A percentile compares a stretch with the other conserved stretches of the same genome.
These are phyloP conservation scores for Xylariaceae sp. DNA, from an alignment of 2,329 filamentous ascomycete species.

Conservation along the genomic window DNA sequence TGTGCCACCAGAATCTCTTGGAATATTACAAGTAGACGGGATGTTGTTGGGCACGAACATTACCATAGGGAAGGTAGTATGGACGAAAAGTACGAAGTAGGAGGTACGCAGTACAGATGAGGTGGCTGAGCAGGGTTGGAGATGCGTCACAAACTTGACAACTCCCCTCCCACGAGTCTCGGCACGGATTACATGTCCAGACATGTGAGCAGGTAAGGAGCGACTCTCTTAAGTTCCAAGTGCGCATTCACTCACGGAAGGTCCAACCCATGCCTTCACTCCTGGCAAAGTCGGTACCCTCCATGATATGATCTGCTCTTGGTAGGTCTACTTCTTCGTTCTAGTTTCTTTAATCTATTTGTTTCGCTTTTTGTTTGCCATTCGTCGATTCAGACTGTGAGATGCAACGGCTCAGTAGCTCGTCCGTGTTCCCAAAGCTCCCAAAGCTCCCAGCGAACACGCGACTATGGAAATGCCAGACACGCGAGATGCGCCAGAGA, in stretches of 20 bases:
- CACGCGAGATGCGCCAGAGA: conserved; percentile 1
- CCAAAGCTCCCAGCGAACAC: conserved; percentile 10
- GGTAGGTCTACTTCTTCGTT: too few relatives aligned
- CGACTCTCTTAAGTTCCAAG: neutral
- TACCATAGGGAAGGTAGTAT: too few relatives aligned
- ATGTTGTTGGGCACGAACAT: too few relatives aligned
- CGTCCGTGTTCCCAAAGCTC: conserved; percentile 12
- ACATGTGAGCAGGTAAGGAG: too few relatives aligned
- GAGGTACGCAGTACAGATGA: neutral
- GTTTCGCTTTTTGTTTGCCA: too few relatives aligned
- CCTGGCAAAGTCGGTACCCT: too few relatives aligned
- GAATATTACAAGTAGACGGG: neutral
- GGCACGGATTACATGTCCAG: too few relatives aligned
- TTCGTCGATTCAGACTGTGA: neutral
- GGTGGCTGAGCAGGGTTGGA: neutral
- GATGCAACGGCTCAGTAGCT: conserved; percentile 23
- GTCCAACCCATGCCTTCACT: neutral
- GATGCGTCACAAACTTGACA: neutral
- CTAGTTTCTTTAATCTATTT: too few relatives aligned
- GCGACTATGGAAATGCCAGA: conserved; percentile 10
- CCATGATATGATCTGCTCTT: too few relatives aligned
- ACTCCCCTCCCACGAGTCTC: too few relatives aligned
- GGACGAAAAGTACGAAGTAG: neutral
- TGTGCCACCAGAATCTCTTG: neutral
- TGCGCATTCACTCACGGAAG: neutral